These are phyloP conservation scores for Boechera retrofracta DNA, from an alignment of 345 rosid genomes.

Conservation along the genomic window DNA sequence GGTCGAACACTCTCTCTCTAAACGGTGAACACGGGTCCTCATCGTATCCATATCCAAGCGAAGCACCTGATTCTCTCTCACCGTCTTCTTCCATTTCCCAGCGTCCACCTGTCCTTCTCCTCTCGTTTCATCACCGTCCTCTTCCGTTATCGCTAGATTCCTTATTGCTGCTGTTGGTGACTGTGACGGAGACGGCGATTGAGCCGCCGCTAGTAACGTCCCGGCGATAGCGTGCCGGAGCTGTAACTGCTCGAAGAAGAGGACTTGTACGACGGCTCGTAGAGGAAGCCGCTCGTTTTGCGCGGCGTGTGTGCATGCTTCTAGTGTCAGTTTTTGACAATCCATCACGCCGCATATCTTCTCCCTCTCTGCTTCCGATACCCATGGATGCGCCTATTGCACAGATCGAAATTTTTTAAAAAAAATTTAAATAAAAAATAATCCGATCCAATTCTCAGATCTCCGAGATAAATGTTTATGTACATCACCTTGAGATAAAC, in stretches of 20 bases:
- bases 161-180: conserved; percentile 37
- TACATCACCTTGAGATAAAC: conserved; percentile 80
- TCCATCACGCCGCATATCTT: conserved; percentile 84
- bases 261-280: conserved; percentile 94
- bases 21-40: conserved; percentile 89
- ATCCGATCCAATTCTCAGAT: conserved; percentile 10
- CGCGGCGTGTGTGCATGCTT: conserved; percentile 99
- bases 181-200: conserved; percentile 48
- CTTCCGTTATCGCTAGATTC: conserved; percentile 39
- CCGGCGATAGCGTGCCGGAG: conserved; percentile 93
- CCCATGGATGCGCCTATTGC: conserved; percentile 88
- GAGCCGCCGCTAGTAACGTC: conserved; percentile 71
- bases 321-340: conserved; percentile 89
- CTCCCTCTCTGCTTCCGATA: conserved; percentile 81
- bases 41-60: conserved; percentile 96
- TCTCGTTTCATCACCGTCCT: conserved; percentile 36
- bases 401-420: background rate
- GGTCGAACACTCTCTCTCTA: conserved; percentile 84
- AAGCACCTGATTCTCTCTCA: conserved; percentile 93
- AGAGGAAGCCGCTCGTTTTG: conserved; percentile 96
- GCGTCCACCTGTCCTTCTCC: conserved; percentile 41
- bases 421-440: no score
- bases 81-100: conserved; percentile 69
- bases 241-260: conserved; percentile 93
- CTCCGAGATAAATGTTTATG: background rate